phyloP scores from a whole-genome alignment of 306 rosid species.

The Prunus davidiana region DNA sequence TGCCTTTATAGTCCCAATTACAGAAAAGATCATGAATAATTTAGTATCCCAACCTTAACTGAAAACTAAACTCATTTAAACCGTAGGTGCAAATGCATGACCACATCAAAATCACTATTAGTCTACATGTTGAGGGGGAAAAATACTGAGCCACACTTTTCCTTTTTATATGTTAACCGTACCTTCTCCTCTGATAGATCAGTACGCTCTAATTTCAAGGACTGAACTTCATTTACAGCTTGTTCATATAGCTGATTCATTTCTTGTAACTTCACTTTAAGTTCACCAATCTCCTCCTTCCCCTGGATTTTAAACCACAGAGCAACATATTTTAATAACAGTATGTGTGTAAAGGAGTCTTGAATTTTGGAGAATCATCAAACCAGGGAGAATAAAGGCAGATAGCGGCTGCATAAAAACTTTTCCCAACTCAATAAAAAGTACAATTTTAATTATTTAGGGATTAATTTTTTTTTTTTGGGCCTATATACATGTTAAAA shows the following conservation, averaged over 20 bases:
- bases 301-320: slow-evolving; percentile 26
- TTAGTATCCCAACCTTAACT: slow-evolving; percentile 3
- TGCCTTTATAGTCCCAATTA: slow-evolving; percentile 27
- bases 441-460: background rate
- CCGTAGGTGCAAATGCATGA: background rate
- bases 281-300: slow-evolving; percentile 40
- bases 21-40: background rate
- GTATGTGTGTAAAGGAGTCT: background rate
- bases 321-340: background rate
- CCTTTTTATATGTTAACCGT: slow-evolving; percentile 1
- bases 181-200: slow-evolving; percentile 48
- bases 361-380: background rate
- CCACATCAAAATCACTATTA: background rate
- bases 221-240: slow-evolving; percentile 40
- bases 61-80: slow-evolving; percentile 2
- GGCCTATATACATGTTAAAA: background rate
- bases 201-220: slow-evolving; percentile 39
- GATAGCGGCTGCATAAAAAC: background rate
- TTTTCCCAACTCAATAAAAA: background rate
- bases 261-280: slow-evolving; percentile 40
- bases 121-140: background rate
- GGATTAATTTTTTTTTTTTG: background rate
- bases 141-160: background rate
- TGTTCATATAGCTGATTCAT: slow-evolving; percentile 37
- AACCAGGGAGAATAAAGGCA: background rate